Conservation (phyloP, 352 stramenopile species). For the Halophytophthora polymorphica region DNA sequence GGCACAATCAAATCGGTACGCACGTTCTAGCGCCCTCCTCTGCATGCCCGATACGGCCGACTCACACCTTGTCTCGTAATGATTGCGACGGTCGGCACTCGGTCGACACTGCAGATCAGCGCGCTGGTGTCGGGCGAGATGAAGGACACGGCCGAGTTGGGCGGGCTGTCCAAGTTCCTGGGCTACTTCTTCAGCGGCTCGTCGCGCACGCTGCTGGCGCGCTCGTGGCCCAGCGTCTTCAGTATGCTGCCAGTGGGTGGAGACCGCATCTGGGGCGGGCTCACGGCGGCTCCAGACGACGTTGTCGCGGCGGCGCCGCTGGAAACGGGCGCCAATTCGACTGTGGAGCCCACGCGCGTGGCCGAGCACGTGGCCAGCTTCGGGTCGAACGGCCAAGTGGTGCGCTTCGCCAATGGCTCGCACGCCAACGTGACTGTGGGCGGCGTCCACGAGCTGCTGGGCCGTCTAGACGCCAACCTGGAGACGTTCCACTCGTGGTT, state of each 20-base stretch:
- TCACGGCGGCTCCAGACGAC: conserved; percentile 58
- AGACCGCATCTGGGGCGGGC: conserved; percentile 83
- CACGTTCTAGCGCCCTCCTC: too few species aligned
- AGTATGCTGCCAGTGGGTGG: conserved; percentile 93
- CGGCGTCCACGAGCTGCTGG: conserved; percentile 45
- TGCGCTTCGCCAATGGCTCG: conserved; percentile 53
- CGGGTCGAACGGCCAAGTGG: conserved; percentile 43
- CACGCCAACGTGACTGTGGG: conserved; percentile 58
- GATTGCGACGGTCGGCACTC: too few species aligned
- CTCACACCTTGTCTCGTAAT: too few species aligned
- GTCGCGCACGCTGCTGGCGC: conserved; percentile 49
- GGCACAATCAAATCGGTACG: conserved; percentile 92
- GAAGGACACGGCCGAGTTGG: conserved; percentile 91
- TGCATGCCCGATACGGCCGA: too few species aligned
- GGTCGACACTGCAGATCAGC: too few species aligned
- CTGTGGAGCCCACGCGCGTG: conserved; percentile 30
- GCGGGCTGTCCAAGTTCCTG: conserved; percentile 83
- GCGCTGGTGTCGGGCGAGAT: conserved; percentile 94
- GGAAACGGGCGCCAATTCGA: conserved; percentile 28
- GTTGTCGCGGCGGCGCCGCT: conserved; percentile 53
- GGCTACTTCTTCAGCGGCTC: conserved; percentile 72
- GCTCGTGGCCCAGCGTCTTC: conserved; percentile 83
- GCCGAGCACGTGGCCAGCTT: conserved; percentile 41
- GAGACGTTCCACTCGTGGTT: conserved; percentile 36
- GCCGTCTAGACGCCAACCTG: conserved; percentile 47